Evolutionary conservation across 352 stramenopile species (phyloP).

Genomic region (Phytopythium ostracodes): DNA sequence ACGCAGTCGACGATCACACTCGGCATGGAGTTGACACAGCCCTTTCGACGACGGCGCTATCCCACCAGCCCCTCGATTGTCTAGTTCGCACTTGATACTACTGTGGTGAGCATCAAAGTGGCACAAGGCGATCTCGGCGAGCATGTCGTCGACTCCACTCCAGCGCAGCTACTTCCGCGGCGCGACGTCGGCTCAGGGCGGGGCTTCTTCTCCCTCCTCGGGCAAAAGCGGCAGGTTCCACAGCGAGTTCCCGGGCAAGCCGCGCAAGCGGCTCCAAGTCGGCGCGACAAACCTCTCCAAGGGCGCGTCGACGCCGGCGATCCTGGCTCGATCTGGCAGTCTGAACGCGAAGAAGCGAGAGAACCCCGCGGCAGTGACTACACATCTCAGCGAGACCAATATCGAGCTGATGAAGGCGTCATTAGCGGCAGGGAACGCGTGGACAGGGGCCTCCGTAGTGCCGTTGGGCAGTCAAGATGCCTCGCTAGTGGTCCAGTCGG

Average conservation of each 20-base stretch:
- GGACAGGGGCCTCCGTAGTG: neutral
- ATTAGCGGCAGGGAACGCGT: neutral
- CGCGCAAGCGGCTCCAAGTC: constrained; percentile 72
- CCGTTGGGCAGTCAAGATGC: neutral
- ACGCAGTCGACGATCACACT: neutral
- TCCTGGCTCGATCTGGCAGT: constrained; percentile 3
- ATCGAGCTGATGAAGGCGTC: constrained; percentile 37
- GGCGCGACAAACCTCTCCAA: constrained; percentile 60
- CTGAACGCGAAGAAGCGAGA: neutral
- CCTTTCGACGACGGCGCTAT: neutral
- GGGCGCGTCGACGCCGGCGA: constrained; percentile 15
- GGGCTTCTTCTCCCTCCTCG: constrained; percentile 7
- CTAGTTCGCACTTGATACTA: neutral
- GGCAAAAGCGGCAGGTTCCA: constrained; percentile 24
- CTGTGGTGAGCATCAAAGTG: neutral
- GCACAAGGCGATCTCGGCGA: neutral
- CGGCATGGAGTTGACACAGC: neutral
- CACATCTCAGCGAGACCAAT: constrained; percentile 40
- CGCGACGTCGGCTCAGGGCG: constrained; percentile 13
- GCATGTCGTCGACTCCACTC: constrained; percentile 24
- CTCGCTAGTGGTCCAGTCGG: constrained; percentile 6
- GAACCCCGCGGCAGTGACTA: constrained; percentile 19
- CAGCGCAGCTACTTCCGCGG: constrained; percentile 68
- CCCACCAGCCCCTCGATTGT: neutral
- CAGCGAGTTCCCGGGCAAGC: constrained; percentile 41